phyloP scores from a whole-genome alignment of 768 basidiomycete species.

The Psilocybe cyanescens region DNA sequence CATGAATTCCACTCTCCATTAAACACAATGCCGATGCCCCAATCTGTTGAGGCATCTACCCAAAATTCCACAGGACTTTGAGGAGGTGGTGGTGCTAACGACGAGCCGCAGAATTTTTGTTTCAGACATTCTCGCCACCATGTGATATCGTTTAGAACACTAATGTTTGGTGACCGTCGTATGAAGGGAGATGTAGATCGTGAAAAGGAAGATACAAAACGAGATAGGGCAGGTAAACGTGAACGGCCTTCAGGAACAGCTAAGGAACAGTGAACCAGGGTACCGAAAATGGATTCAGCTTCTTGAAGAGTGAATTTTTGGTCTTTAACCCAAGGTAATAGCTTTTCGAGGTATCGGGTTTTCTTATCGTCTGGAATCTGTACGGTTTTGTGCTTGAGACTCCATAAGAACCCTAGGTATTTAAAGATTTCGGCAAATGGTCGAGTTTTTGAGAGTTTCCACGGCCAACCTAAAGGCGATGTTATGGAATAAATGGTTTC shows the following conservation, averaged over 20 bases:
- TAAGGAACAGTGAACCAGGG: slow-evolving; percentile 38
- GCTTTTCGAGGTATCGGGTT: slow-evolving; percentile 27
- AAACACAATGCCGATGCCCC: slow-evolving; percentile 38
- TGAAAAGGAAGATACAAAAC: slow-evolving; percentile 29
- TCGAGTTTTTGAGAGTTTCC: slow-evolving; percentile 32
- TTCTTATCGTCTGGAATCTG: slow-evolving; percentile 34
- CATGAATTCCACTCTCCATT: slow-evolving; percentile 36
- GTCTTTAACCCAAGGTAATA: slow-evolving; percentile 21
- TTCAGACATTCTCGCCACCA: slow-evolving; percentile 30
- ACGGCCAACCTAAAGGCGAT: slow-evolving; percentile 33
- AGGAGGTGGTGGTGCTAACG: slow-evolving; percentile 15
- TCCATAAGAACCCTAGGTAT: slow-evolving; percentile 44
- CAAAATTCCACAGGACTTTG: slow-evolving; percentile 21
- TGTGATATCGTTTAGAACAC: slow-evolving; percentile 21
- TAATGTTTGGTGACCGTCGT: slow-evolving; percentile 12
- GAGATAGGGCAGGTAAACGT: slow-evolving; percentile 30
- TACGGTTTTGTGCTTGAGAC: slow-evolving; percentile 29
- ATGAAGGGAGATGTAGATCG: slow-evolving; percentile 13
- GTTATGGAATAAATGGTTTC: slow-evolving; percentile 28
- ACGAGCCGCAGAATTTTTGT: slow-evolving; percentile 12
- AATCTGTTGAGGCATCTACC: slow-evolving; percentile 41
- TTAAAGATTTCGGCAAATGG: slow-evolving; percentile 29
- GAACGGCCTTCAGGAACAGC: slow-evolving; percentile 33
- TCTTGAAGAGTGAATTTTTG: slow-evolving; percentile 19
- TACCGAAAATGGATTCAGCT: slow-evolving; percentile 32